These are phyloP conservation scores for Aaosphaeria arxii DNA, from an alignment of 2,329 filamentous ascomycete species.

Conservation along the genomic window DNA sequence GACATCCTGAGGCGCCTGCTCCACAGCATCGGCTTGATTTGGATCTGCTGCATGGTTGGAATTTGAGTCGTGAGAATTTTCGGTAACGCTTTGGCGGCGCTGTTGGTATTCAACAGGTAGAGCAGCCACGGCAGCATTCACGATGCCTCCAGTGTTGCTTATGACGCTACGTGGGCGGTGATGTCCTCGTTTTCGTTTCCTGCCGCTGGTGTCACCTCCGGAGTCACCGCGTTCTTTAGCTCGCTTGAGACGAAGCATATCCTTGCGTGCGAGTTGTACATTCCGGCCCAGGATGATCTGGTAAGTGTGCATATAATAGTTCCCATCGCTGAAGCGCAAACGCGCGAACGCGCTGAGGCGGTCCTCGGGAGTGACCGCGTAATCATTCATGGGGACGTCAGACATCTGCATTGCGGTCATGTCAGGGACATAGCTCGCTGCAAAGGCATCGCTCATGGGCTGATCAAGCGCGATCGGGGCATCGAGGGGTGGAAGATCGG, in stretches of 20 bases:
- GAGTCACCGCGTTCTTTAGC: constrained; percentile 25
- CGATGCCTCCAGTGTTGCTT: constrained; percentile 67
- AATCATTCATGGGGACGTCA: constrained; percentile 4
- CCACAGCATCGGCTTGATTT: constrained; percentile 21
- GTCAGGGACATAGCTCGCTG: background rate
- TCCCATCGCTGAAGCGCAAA: constrained; percentile 70
- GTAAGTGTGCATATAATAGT: constrained; percentile 76
- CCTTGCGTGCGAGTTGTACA: constrained; percentile 46
- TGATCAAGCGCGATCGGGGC: constrained; percentile 17
- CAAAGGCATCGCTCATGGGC: background rate
- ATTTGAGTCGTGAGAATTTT: constrained; percentile 53
- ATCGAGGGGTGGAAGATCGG: constrained; percentile 9
- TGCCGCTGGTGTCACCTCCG: constrained; percentile 23
- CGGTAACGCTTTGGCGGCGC: constrained; percentile 34
- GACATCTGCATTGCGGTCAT: background rate
- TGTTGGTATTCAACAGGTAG: constrained; percentile 35
- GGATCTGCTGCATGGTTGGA: constrained; percentile 37
- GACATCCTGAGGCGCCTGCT: constrained; percentile 32
- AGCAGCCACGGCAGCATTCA: constrained; percentile 38
- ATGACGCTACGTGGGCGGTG: constrained; percentile 57
- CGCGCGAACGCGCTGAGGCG: constrained; percentile 61
- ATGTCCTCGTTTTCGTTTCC: constrained; percentile 52
- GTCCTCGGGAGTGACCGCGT: constrained; percentile 11
- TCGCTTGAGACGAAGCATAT: constrained; percentile 49
- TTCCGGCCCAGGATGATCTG: constrained; percentile 71